Base-by-base conservation (phyloP, 78 protist genomes). In the Planoprotostelium fungivorum region DNA sequence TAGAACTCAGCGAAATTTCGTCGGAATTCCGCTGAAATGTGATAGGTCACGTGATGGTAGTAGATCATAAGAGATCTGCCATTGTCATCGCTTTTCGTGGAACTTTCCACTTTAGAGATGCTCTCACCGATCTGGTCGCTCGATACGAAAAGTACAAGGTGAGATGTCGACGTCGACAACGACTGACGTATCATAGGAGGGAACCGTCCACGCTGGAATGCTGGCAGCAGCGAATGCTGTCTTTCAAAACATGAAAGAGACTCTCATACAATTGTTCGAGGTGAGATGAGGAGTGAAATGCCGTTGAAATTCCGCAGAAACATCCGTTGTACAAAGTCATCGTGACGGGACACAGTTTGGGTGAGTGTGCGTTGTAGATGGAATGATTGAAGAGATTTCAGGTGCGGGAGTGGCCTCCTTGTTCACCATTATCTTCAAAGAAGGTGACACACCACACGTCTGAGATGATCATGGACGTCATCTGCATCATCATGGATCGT, bases 151-250 rank as follows among this genome's bases (percentile, higher is more conserved):
- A 51, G 5, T 51, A 51, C 73, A 51, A 51, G 73, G 73, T 51
- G 73, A 51, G 73, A 51, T n/a, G n/a, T n/a, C n/a, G n/a, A n/a
- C n/a, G n/a, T n/a, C n/a, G n/a, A n/a, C n/a, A n/a, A n/a, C n/a
- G n/a, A n/a, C n/a, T n/a, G n/a, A n/a, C n/a, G n/a, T n/a, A 1
- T 92, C 88, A 10, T 83, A 83, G 0, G 91, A 86, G 36, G 94
- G 94, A 5, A 84, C 83, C 5, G 94, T 92, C 10, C 94, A 92
- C 29, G 85, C 91, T 37, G 94, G 94, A 63, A 92, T 92, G 29
- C 34, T 92, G 0, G 83, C 86, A 88, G 89, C 89, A 38, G 94
- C 94, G 0, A 87, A 51, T 5, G 73, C 73, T 5, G 73, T 51
- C 16, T 51, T 51, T 51, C 5, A 51, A 5, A 16, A 51, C 5